Evolutionary conservation across 352 stramenopile species (phyloP), one percentile per base, ranked within the genome.

Genomic region (Globisporangium solare): DNA sequence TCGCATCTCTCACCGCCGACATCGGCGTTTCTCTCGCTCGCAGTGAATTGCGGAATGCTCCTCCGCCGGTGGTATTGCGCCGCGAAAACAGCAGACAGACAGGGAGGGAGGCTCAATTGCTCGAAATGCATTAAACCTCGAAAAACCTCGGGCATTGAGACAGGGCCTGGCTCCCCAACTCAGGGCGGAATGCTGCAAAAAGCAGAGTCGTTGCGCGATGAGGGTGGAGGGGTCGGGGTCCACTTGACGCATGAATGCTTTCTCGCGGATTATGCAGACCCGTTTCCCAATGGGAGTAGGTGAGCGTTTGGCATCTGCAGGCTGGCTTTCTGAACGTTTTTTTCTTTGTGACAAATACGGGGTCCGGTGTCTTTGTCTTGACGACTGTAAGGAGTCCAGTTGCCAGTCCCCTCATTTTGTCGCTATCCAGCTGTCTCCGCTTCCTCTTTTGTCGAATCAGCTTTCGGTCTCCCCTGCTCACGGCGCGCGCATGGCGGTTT

Each of bases 141-240:
- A 51, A 51, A 51, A 51, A 51, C 46, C 46, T 51, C 22, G n/a
- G 1, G 11, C n/a, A 11, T 54, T 54, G 48, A 54, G 48, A 54
- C 48, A 54, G 48, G 48, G 42, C 24, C 22, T n/a, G 24, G 48
- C 48, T 22, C 48, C 48, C 48, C 48, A 43, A 43, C 48, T 54
- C 48, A 54, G 48, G 27, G 15, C 5, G 2, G 31, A 42, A 53
- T 42, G 27, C 27, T 31, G 18, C 31, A 43, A 14, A 14, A 41
- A 31, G 20, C 24, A 5, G 24, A 5, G 24, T 27, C 5, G 48
- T 32, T 43, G 48, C 48, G 48, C 6, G 18, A 54, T 31, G 17
- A 51, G 32, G 47, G n/a, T n/a, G 48, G 27, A 27, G 0, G 24
- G 24, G 24, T 27, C 13, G 13, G 6, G 14, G 40, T 40, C 41